Percentiles rank a stretch among this genome's conserved stretches.
These are phyloP conservation scores for Thraustochytrium sp. DNA, from an alignment of 352 stramenopile species.

Conservation along the genomic window DNA sequence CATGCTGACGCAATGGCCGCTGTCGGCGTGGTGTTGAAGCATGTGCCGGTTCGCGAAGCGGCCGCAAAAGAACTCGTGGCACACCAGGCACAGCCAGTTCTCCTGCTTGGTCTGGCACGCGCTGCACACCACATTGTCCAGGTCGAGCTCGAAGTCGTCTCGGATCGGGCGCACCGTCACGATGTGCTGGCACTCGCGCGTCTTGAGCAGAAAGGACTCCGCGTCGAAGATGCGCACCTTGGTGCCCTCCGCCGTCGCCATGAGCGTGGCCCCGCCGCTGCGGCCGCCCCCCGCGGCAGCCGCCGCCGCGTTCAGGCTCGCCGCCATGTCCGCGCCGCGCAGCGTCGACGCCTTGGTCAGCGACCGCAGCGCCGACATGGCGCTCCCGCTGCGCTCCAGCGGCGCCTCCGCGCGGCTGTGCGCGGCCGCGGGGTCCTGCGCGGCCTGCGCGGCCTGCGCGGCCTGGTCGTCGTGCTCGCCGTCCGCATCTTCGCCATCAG, in stretches of 20 bases:
- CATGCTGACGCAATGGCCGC: constrained; percentile 25
- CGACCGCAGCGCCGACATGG: neutral
- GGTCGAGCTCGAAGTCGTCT: constrained; percentile 2
- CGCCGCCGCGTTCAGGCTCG: neutral
- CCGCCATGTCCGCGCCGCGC: neutral
- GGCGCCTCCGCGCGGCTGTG: too few species aligned
- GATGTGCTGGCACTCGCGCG: constrained; percentile 17
- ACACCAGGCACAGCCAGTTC: constrained; percentile 40
- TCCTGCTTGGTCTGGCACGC: neutral
- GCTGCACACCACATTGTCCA: neutral
- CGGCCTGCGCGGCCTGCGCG: too few species aligned
- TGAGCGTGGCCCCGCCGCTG: neutral
- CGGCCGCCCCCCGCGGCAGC: neutral
- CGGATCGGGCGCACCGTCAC: neutral
- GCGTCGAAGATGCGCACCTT: constrained; percentile 14
- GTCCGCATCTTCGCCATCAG: too few species aligned
- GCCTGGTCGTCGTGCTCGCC: too few species aligned
- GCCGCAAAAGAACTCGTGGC: constrained; percentile 33
- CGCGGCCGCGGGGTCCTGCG: too few species aligned
- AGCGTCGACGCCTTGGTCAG: neutral
- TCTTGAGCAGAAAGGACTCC: neutral
- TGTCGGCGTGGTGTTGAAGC: neutral
- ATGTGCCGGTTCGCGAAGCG: constrained; percentile 28
- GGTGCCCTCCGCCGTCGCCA: neutral
- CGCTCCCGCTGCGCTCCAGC: neutral